These are phyloP conservation scores for Postia placenta DNA, from an alignment of 768 basidiomycete genomes.

Conservation along the genomic window DNA sequence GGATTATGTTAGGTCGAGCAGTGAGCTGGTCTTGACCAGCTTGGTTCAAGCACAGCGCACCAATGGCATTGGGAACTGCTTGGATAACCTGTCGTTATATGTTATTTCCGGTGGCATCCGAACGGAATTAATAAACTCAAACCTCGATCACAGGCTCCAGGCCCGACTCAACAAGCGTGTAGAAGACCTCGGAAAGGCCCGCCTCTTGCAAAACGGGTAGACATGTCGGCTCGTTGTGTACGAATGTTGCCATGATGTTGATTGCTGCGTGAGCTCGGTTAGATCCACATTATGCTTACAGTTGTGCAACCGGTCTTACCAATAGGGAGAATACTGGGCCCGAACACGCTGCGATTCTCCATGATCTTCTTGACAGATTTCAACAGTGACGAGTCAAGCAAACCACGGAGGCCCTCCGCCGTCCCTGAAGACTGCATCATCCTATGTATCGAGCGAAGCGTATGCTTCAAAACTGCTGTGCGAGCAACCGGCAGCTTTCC, in stretches of 20 bases:
- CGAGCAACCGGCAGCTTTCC: conserved; percentile 71
- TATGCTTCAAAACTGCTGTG: conserved; percentile 81
- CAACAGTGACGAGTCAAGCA: conserved; percentile 86
- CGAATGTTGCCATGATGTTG: conserved; percentile 93
- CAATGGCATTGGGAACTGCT: conserved; percentile 91
- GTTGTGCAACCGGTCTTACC: conserved; percentile 40
- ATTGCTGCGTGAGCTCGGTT: conserved; percentile 62
- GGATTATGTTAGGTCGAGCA: conserved; percentile 75
- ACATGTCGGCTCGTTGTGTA: conserved; percentile 98
- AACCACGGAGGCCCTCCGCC: conserved; percentile 87
- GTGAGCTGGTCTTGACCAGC: conserved; percentile 77
- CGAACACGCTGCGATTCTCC: conserved; percentile 75
- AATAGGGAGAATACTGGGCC: conserved; percentile 78
- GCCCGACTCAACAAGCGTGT: conserved; percentile 75
- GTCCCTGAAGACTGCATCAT: conserved; percentile 97
- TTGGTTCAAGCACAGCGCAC: conserved; percentile 93
- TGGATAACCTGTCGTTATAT: conserved; percentile 62
- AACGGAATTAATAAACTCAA: conserved; percentile 8
- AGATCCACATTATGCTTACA: background rate
- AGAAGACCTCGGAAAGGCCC: conserved; percentile 84
- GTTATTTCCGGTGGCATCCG: background rate
- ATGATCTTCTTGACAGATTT: conserved; percentile 86
- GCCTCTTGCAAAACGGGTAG: conserved; percentile 89
- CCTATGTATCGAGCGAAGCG: conserved; percentile 87
- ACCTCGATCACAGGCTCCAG: conserved; percentile 89